Conservation (phyloP, 352 stramenopile genomes). For the Phytopythium vexans region DNA sequence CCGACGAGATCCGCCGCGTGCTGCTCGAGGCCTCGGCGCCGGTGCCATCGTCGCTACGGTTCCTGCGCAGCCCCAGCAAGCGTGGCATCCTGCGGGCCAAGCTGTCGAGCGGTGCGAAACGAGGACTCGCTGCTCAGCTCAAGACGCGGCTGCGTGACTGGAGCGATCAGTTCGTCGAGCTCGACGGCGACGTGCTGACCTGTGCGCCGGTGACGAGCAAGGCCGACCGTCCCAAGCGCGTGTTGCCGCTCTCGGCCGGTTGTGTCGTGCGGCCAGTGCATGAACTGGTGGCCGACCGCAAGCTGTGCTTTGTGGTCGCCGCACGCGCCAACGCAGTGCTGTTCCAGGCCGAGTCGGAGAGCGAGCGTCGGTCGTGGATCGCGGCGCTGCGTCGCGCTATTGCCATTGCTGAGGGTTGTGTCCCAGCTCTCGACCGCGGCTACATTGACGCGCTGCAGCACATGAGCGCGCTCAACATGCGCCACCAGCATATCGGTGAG, state of each 20-base stretch:
- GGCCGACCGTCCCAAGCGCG: conserved; percentile 18
- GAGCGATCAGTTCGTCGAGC: conserved; percentile 63
- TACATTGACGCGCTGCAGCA: conserved; percentile 46
- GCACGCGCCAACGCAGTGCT: conserved; percentile 36
- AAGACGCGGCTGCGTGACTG: conserved; percentile 41
- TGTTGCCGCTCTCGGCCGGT: conserved; percentile 38
- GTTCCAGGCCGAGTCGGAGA: conserved; percentile 51
- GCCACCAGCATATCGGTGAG: conserved; percentile 5
- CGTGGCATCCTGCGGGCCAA: conserved; percentile 48
- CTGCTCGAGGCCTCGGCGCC: conserved; percentile 30
- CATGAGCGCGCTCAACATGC: conserved; percentile 54
- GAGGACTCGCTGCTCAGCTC: conserved; percentile 28
- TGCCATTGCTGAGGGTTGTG: conserved; percentile 55
- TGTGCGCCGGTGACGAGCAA: conserved; percentile 24
- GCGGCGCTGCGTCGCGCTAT: conserved; percentile 69
- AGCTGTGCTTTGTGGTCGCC: conserved; percentile 60
- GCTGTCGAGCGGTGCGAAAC: conserved; percentile 16
- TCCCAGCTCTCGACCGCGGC: conserved; percentile 41
- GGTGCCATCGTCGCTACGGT: conserved; percentile 41
- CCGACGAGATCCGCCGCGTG: conserved; percentile 36
- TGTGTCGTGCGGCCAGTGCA: conserved; percentile 65
- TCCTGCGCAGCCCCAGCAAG: conserved; percentile 42
- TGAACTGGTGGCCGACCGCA: conserved; percentile 54
- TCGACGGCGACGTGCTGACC: conserved; percentile 59
- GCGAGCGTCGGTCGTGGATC: conserved; percentile 52